Evolutionary conservation across 305 asterid species (phyloP).

Genomic region (Fraxinus albicans): DNA sequence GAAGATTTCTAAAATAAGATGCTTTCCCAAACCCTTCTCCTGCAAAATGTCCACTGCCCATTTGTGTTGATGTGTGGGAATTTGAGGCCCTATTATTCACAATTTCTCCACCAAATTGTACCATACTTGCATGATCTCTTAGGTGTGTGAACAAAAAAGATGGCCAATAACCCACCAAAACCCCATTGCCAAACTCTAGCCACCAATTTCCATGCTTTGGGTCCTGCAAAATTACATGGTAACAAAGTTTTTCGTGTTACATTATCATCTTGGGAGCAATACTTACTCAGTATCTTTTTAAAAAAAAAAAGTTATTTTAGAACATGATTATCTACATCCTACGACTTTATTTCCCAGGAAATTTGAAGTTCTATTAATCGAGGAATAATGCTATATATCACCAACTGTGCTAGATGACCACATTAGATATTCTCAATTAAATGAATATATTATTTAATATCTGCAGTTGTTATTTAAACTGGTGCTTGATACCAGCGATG

Average conservation of each 20-base stretch:
- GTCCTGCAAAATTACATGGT: constrained; percentile 45
- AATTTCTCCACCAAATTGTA: constrained; percentile 91
- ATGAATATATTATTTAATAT: too few relatives aligned
- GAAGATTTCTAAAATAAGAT: constrained; percentile 79
- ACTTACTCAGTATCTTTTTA: not conserved
- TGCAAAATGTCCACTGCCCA: constrained; percentile 98
- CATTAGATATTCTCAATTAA: too few relatives aligned
- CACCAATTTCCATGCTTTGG: constrained; percentile 97
- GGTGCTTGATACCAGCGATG: too few relatives aligned
- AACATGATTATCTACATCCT: not conserved
- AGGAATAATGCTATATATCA: too few relatives aligned
- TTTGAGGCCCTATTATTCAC: constrained; percentile 58
- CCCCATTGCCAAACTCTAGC: constrained; percentile 84
- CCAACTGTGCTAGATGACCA: too few relatives aligned
- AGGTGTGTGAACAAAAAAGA: constrained; percentile 72
- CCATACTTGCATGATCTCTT: constrained; percentile 70
- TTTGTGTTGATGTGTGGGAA: constrained; percentile 75
- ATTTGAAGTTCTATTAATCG: not conserved
- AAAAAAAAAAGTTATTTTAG: not conserved
- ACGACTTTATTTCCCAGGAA: not conserved
- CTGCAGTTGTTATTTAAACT: too few relatives aligned
- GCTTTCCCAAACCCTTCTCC: constrained; percentile 90
- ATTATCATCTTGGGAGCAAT: not conserved
- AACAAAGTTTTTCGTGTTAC: not conserved
- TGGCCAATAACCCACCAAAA: constrained; percentile 90